phyloP scores from a whole-genome alignment of 208 protist species.

The Trichomonas gallinae region DNA sequence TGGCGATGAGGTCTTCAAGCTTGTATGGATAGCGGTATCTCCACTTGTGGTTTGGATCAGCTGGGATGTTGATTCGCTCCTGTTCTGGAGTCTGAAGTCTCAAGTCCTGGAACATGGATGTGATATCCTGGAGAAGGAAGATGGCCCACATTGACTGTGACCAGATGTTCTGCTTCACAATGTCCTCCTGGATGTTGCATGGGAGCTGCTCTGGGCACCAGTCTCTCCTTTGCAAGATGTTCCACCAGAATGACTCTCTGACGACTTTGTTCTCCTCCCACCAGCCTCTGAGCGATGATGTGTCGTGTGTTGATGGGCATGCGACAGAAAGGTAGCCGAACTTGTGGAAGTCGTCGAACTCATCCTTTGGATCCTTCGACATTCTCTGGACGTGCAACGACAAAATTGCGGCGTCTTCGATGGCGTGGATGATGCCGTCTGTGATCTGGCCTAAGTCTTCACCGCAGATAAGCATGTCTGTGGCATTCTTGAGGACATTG shows the following conservation, averaged over 20 bases:
- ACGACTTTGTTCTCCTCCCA: background rate
- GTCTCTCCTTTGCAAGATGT: background rate
- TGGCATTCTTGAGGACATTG: background rate
- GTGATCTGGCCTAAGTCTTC: constrained; percentile 13
- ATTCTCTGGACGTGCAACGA: background rate
- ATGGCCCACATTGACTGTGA: background rate
- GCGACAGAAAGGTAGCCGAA: background rate
- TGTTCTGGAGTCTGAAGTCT: background rate
- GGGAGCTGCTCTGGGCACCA: background rate
- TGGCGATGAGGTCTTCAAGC: background rate
- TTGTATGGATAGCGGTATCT: background rate
- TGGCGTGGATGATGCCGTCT: background rate
- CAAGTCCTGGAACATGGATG: background rate
- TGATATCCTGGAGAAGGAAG: background rate
- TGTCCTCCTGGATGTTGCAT: background rate
- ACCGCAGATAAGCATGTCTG: background rate
- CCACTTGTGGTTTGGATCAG: background rate
- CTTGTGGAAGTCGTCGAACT: background rate
- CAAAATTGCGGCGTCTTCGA: background rate
- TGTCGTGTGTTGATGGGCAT: background rate
- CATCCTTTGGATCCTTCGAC: background rate
- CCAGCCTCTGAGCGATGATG: background rate
- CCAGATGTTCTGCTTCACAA: background rate
- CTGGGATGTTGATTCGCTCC: background rate
- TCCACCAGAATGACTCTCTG: background rate